Evolutionary conservation across 2,329 filamentous ascomycete species (phyloP).

Genomic region (Alternaria metachromatica): DNA sequence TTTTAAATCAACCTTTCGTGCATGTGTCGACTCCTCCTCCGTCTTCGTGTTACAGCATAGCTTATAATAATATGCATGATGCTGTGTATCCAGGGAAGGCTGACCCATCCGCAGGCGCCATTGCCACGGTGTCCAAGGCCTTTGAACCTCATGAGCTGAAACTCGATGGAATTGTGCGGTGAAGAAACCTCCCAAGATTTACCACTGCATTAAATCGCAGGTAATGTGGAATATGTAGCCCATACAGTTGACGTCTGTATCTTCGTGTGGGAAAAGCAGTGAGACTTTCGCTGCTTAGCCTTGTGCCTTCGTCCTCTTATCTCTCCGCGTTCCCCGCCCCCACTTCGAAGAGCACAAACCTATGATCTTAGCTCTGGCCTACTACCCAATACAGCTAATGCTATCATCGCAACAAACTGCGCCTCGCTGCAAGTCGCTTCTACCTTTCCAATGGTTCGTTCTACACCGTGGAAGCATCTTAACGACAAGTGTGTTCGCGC

Average conservation of each 20-base stretch:
- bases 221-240: background rate
- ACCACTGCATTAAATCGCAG: background rate
- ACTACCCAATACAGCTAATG: background rate
- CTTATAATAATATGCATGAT: background rate
- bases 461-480: background rate
- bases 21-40: too few species aligned
- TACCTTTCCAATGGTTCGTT: background rate
- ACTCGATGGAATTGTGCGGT: background rate
- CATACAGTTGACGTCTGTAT: background rate
- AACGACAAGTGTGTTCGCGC: background rate
- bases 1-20: background rate
- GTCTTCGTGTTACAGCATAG: background rate
- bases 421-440: background rate
- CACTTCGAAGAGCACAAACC: background rate
- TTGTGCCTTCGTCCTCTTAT: background rate
- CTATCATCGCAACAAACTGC: background rate
- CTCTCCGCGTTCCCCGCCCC: background rate
- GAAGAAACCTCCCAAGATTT: background rate
- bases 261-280: background rate
- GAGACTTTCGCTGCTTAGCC: background rate
- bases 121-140: background rate
- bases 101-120: background rate
- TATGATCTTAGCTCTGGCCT: background rate
- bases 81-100: background rate
- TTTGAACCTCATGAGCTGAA: background rate